These are phyloP conservation scores for Phytopythium vexans DNA, from an alignment of 352 stramenopile species.

Conservation along the genomic window DNA sequence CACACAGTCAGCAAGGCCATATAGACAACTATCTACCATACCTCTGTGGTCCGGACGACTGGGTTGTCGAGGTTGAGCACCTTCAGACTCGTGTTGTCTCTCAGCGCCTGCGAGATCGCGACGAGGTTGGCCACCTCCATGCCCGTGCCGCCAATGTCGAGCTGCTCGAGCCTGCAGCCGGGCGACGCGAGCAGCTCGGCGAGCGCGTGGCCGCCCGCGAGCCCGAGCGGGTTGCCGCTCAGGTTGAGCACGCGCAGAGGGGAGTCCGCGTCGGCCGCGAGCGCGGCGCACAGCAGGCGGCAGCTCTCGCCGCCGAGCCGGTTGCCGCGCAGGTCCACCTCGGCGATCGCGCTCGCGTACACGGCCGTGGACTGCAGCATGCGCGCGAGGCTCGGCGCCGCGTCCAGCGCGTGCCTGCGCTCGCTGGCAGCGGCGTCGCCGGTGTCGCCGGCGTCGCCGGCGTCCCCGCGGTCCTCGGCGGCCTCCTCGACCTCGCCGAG, in stretches of 20 bases:
- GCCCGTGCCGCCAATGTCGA: slow-evolving; percentile 56
- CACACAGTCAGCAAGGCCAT: no score
- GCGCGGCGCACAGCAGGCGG: slow-evolving; percentile 45
- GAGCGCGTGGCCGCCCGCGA: slow-evolving; percentile 47
- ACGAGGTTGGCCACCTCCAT: slow-evolving; percentile 65
- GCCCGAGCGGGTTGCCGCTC: slow-evolving; percentile 45
- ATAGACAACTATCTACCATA: slow-evolving; percentile 2
- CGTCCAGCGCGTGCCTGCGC: slow-evolving; percentile 42
- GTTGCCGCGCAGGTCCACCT: slow-evolving; percentile 62
- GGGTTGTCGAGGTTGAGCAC: slow-evolving; percentile 64
- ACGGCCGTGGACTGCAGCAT: slow-evolving; percentile 44
- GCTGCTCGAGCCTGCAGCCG: slow-evolving; percentile 33
- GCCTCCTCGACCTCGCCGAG: slow-evolving; percentile 33
- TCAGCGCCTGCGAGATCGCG: slow-evolving; percentile 51
- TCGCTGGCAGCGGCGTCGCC: slow-evolving; percentile 22
- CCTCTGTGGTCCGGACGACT: slow-evolving; percentile 44
- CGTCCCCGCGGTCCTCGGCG: slow-evolving; percentile 11
- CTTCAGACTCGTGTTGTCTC: slow-evolving; percentile 31
- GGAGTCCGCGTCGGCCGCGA: slow-evolving; percentile 30
- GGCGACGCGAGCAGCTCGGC: slow-evolving; percentile 34
- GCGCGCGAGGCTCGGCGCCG: slow-evolving; percentile 34
- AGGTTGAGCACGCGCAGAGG: slow-evolving; percentile 43
- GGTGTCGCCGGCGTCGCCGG: slow-evolving; percentile 13
- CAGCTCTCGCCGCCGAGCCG: slow-evolving; percentile 54
- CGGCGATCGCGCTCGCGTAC: slow-evolving; percentile 47